Conservation (phyloP, 345 rosid species). For the Hibiscus mutabilis region DNA sequence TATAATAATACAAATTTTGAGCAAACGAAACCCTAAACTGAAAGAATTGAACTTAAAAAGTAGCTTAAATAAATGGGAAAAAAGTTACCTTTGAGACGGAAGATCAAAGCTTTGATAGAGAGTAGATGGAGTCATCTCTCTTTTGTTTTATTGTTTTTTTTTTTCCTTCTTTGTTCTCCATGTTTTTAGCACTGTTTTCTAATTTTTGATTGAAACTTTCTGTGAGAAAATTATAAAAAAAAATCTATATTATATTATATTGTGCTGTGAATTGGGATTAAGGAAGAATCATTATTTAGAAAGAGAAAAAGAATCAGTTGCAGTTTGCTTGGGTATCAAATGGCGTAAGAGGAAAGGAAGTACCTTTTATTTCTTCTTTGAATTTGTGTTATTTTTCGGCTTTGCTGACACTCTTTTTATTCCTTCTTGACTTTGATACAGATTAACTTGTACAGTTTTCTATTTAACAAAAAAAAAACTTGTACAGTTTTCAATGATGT, state of each 20-base stretch:
- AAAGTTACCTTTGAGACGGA: background rate
- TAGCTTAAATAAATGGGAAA: background rate
- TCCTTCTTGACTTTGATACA: too few species aligned
- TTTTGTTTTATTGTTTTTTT: background rate
- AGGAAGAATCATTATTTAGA: slow-evolving; percentile 6
- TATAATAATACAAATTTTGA: background rate
- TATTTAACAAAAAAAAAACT: too few species aligned
- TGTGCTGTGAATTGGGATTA: slow-evolving; percentile 1
- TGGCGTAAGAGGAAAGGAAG: slow-evolving; percentile 17
- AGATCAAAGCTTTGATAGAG: background rate
- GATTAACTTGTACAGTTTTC: too few species aligned
- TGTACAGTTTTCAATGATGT: too few species aligned
- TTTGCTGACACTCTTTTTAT: slow-evolving; percentile 18
- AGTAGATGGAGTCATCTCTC: background rate
- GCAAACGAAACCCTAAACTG: background rate
- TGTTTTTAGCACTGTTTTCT: background rate
- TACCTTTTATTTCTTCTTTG: background rate
- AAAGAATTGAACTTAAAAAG: background rate
- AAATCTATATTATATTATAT: background rate
- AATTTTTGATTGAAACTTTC: background rate
- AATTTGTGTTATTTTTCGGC: background rate
- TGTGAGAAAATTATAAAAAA: background rate
- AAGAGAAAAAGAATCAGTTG: slow-evolving; percentile 6
- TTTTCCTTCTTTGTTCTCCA: background rate
- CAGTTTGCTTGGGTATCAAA: background rate